Base-by-base conservation (phyloP, 768 basidiomycete genomes). In the Lactarius hatsudake region DNA sequence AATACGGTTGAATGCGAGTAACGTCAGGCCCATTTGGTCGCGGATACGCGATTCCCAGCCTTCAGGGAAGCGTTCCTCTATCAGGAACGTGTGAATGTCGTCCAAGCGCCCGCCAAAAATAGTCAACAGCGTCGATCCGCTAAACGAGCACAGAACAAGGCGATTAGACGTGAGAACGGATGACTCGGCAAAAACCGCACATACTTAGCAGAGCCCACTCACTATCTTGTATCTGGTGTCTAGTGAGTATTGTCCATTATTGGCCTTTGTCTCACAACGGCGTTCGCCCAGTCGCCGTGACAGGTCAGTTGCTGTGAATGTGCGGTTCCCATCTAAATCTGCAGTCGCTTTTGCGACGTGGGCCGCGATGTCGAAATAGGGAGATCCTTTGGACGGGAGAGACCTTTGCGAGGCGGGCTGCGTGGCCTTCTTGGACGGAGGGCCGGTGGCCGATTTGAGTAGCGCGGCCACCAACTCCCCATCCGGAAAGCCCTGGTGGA, bases 51-150 rank as follows among this genome's bases (percentile, higher is more conserved):
- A 81, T 73, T 91, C 89, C 88, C 89, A 93, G 26, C 85, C 85
- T 0, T 87, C 81, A 0, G 87, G 86, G 38, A 93, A 72, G 18
- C 89, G 83, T 69, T 93, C 91, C 55, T 93, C 88, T 9, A 79
- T 73, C 23, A 93, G 75, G 58, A 90, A 72, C 0, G 80, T 69
- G 51, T 81, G 76, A 40, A 92, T 70, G 64, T 88, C 87, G 9
- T 79, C 75, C 5, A 87, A 72, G n/a, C 81, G 79, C 3, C 90
- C 88, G 5, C 88, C 91, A 69, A 91, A 87, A 60, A 88, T 84
- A 1, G 82, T 83, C 18, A 88, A 75, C 59, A 93, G 69, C 0
- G 88, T 87, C 1, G 88, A 83, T 0, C 86, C 80, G 75, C 88
- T 90, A 66, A 38, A 64, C 34, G 34, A 36, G 34, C 10, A 36